Evolutionary conservation across 2,329 filamentous ascomycete genomes (phyloP), one percentile per base, ranked within the genome.

Genomic region (Nemania sp.): DNA sequence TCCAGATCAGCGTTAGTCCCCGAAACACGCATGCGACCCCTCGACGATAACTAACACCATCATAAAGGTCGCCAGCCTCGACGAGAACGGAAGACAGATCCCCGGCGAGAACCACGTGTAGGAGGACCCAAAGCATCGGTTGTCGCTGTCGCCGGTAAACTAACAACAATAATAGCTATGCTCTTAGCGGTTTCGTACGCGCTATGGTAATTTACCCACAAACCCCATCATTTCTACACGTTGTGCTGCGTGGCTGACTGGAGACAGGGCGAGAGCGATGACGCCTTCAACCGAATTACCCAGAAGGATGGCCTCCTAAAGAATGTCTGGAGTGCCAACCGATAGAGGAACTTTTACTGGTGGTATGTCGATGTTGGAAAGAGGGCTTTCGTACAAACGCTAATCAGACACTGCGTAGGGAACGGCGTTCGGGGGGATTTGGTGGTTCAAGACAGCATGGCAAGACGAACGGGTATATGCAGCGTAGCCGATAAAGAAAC

Each of bases 241-340:
- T 15, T 13, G 10, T 32, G 20, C 7, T 34, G 29, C 18, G 49
- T 53, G 54, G 5, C 35, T 54, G n/a, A 49, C 46, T 42, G n/a
- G 37, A 3, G 32, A 46, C 17, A 64, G 62, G 95, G 95, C 78
- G 96, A 99, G 91, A 89, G 88, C 80, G 95, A 99, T 79, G 95
- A 99, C 83, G 87, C 90, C 75, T 81, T 99, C 77, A 99, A 99
- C 90, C 86, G 95, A 77, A 86, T 99, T 76, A 86, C 93, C 72
- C 95, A 99, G 87, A 88, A 91, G 73, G 96, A 99, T 79, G 95
- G 95, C 71, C 90, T 96, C 81, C 80, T 99, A 80, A 98, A 98
- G 91, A 90, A 81, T 79, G 95, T 99, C 79, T 99, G 95, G 95
- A 91, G 87, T 82, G 90, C 87, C 69, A 78, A 84, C 76, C 82